Conservation (phyloP, 805 yeast species). For the Metschnikowia arizonensis region DNA sequence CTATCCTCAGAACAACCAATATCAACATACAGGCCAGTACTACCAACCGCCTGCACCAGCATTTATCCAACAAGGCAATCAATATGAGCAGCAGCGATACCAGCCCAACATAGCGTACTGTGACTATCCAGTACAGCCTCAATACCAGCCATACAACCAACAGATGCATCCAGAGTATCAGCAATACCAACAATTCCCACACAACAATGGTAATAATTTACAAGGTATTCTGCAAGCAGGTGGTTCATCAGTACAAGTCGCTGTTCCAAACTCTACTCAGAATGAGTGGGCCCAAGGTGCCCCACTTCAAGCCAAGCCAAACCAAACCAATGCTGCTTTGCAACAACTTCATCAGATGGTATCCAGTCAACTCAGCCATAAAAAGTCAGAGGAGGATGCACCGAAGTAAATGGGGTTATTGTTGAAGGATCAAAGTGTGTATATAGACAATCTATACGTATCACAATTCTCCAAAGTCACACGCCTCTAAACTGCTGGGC, state of each 20-base stretch:
- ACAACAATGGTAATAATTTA: not conserved
- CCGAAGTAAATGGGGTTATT: not conserved
- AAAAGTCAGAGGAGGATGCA: constrained; percentile 1
- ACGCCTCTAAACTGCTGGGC: not conserved
- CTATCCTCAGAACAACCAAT: constrained; percentile 12
- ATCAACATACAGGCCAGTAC: constrained; percentile 5
- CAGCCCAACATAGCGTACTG: constrained; percentile 9
- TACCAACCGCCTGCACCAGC: constrained; percentile 7
- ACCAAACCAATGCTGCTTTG: constrained; percentile 10
- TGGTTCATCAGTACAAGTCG: not conserved
- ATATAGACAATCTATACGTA: not conserved
- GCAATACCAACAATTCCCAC: constrained; percentile 1
- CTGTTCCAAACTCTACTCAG: not conserved
- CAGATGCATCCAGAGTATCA: not conserved
- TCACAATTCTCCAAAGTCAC: not conserved
- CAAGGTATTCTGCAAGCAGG: not conserved
- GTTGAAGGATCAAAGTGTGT: not conserved
- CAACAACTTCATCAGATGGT: constrained; percentile 20
- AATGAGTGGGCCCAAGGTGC: not conserved
- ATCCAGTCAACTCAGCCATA: constrained; percentile 12
- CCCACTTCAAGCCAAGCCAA: not conserved
- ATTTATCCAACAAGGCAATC: constrained; percentile 9
- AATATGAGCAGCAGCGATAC: constrained; percentile 8
- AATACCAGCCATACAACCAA: constrained; percentile 13
- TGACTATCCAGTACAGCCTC: constrained; percentile 3